Evolutionary conservation across 2,329 filamentous ascomycete species (phyloP).

Genomic region (Ophiostoma australiae): DNA sequence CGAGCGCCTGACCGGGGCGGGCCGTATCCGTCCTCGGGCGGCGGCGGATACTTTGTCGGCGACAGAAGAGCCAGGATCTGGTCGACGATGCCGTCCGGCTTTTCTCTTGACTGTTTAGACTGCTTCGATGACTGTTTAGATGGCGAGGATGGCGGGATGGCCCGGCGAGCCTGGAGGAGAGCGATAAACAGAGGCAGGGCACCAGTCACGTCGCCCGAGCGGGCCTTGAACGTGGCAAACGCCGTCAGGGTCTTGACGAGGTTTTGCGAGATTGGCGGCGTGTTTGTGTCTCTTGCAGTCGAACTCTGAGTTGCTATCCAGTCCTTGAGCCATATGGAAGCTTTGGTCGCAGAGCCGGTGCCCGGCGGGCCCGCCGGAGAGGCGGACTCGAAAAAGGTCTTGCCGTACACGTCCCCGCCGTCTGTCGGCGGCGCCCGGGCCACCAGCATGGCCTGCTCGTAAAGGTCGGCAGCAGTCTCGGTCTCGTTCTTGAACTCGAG

Average conservation of each 20-base stretch:
- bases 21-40: constrained; percentile 64
- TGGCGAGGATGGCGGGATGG: constrained; percentile 40
- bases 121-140: not conserved
- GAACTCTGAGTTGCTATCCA: constrained; percentile 23
- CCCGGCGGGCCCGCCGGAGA: constrained; percentile 19
- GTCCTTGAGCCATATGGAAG: constrained; percentile 18
- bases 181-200: constrained; percentile 84
- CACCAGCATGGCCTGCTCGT: constrained; percentile 22
- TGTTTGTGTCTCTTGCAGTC: constrained; percentile 43
- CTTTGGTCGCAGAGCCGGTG: not conserved
- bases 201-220: constrained; percentile 57
- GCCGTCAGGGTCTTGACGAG: constrained; percentile 70
- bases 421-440: not conserved
- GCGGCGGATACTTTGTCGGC: constrained; percentile 55
- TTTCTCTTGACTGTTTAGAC: not conserved
- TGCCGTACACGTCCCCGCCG: not conserved
- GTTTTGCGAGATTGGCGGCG: constrained; percentile 52
- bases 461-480: constrained; percentile 24
- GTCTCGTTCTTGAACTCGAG: constrained; percentile 65
- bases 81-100: not conserved
- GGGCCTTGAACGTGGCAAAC: constrained; percentile 72
- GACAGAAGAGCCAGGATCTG: constrained; percentile 16
- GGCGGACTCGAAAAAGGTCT: constrained; percentile 13
- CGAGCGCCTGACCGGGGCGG: constrained; percentile 59
- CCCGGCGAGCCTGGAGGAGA: constrained; percentile 71